These are phyloP conservation scores for Mucuna pruriens DNA, from an alignment of 306 rosid genomes.

Conservation along the genomic window DNA sequence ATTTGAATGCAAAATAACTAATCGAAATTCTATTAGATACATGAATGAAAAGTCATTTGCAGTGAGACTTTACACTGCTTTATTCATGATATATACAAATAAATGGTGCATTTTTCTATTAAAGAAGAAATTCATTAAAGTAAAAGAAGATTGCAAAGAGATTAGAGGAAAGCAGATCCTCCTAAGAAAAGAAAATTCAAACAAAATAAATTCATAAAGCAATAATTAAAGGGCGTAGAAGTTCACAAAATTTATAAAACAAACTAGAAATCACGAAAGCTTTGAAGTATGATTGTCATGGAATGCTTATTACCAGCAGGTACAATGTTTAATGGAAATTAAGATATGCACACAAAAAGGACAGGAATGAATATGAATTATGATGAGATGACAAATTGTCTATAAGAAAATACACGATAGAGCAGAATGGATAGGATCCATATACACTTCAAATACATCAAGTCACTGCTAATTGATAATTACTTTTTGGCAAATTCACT, in stretches of 20 bases:
- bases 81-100: not conserved
- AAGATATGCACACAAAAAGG: not conserved
- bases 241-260: conserved; percentile 8
- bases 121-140: not conserved
- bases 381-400: conserved; percentile 18
- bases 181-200: not conserved
- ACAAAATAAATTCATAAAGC: not conserved
- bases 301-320: not conserved
- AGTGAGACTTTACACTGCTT: conserved; percentile 18
- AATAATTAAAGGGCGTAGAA: not conserved
- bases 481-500: conserved; percentile 84
- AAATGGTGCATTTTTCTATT: not conserved
- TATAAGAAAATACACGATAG: not conserved
- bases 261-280: conserved; percentile 3
- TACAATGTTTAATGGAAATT: conserved; percentile 7
- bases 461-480: conserved; percentile 38
- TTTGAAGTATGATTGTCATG: conserved; percentile 23
- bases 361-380: not conserved
- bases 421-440: conserved; percentile 26
- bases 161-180: conserved; percentile 2
- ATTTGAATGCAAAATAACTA: conserved; percentile 5
- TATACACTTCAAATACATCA: conserved; percentile 33
- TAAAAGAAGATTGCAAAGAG: not conserved
- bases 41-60: conserved; percentile 26
- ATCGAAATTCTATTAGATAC: conserved; percentile 20